phyloP scores from a whole-genome alignment of 1,284 basidiomycete genomes.

The Malassezia cuniculi region DNA sequence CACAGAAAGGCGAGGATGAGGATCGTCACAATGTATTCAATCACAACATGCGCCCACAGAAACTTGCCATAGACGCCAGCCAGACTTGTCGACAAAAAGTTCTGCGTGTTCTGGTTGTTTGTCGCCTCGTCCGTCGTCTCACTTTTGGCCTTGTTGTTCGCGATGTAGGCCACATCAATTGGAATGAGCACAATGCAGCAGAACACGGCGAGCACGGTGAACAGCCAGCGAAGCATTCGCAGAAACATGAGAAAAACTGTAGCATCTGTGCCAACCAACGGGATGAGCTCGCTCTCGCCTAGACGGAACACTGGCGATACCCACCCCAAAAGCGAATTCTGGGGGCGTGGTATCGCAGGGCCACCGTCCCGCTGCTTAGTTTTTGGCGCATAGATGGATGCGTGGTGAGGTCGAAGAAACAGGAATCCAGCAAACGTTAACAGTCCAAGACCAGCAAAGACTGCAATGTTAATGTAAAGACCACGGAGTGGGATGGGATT shows the following conservation, averaged over 20 bases:
- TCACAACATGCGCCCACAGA: slow-evolving; percentile 41
- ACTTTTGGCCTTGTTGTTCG: slow-evolving; percentile 12
- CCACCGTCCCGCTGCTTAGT: slow-evolving; percentile 68
- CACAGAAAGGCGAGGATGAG: slow-evolving; percentile 33
- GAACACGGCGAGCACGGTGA: slow-evolving; percentile 46
- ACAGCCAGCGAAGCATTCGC: slow-evolving; percentile 58
- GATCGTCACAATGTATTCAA: slow-evolving; percentile 37
- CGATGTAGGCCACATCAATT: slow-evolving; percentile 51
- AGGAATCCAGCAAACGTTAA: slow-evolving; percentile 32
- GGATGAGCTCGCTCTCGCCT: slow-evolving; percentile 72
- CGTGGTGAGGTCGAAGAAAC: slow-evolving; percentile 36
- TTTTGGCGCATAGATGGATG: slow-evolving; percentile 69
- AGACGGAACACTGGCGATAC: slow-evolving; percentile 69
- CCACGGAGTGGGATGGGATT: neutral
- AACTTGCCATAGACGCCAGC: slow-evolving; percentile 27
- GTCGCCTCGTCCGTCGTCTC: neutral
- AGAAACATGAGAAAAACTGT: slow-evolving; percentile 82
- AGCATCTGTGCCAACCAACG: slow-evolving; percentile 80
- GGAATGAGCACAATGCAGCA: slow-evolving; percentile 67
- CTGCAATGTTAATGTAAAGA: slow-evolving; percentile 22
- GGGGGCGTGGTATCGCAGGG: slow-evolving; percentile 56
- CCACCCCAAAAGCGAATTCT: slow-evolving; percentile 48
- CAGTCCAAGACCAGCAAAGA: slow-evolving; percentile 22
- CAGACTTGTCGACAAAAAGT: slow-evolving; percentile 32
- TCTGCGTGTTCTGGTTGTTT: slow-evolving; percentile 15